These are phyloP conservation scores for Fusarium torreyae DNA, from an alignment of 2,329 filamentous ascomycete species.

Conservation along the genomic window DNA sequence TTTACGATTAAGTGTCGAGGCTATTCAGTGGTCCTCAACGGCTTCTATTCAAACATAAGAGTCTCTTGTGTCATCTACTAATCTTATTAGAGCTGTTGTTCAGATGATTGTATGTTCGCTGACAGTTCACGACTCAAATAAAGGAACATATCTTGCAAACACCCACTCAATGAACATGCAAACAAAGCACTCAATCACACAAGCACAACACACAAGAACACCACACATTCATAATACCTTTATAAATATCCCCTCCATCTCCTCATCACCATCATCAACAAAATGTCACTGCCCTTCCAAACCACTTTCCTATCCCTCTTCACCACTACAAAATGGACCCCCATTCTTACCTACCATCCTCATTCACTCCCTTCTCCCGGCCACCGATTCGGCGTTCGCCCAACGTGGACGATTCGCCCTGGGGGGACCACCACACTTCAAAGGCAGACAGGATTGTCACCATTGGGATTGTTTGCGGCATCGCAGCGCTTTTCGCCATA, in stretches of 20 bases:
- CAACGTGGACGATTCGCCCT: not conserved
- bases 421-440: not conserved
- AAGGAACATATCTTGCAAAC: not conserved
- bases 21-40: not conserved
- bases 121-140: not conserved
- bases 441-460: slow-evolving; percentile 4
- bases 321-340: slow-evolving; percentile 9
- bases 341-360: slow-evolving; percentile 6
- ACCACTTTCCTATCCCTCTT: not conserved
- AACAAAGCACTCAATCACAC: slow-evolving; percentile 11
- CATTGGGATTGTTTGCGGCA: slow-evolving; percentile 17
- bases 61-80: too few species aligned
- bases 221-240: not conserved
- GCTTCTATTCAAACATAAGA: not conserved
- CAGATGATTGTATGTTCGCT: too few species aligned
- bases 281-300: not conserved
- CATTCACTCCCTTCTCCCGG: slow-evolving; percentile 20
- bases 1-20: not conserved
- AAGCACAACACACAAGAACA: not conserved
- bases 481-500: slow-evolving; percentile 13
- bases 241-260: not conserved
- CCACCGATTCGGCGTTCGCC: slow-evolving; percentile 7
- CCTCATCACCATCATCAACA: not conserved
- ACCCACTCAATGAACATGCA: not conserved
- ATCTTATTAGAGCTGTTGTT: too few species aligned